Evolutionary conservation across 2,329 filamentous ascomycete species (phyloP).

Genomic region (Colletotrichum sidae): DNA sequence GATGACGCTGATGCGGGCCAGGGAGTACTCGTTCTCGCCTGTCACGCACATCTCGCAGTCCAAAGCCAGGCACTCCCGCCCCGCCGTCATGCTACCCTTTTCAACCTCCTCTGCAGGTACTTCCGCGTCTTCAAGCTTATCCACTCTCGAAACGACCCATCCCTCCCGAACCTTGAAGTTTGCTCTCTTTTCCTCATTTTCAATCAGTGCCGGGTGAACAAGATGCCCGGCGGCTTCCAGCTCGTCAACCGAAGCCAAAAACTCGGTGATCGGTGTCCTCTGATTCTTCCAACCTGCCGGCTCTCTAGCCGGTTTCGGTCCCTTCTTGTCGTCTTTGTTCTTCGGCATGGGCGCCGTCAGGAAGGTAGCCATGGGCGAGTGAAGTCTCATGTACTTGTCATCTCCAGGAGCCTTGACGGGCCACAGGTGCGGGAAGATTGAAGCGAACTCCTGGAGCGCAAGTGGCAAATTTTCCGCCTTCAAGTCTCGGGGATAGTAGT

Average conservation of each 20-base stretch:
- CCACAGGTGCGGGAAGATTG: conserved; percentile 91
- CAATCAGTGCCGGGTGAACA: conserved; percentile 82
- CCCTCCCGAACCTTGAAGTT: conserved; percentile 71
- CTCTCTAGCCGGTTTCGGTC: conserved; percentile 71
- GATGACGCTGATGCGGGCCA: conserved; percentile 90
- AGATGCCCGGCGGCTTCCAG: conserved; percentile 86
- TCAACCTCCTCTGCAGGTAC: conserved; percentile 79
- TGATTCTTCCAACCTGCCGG: conserved; percentile 77
- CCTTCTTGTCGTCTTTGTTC: conserved; percentile 65
- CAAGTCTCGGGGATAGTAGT: conserved; percentile 69
- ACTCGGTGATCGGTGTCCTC: conserved; percentile 84
- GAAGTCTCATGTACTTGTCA: conserved; percentile 81
- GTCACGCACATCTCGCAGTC: conserved; percentile 99
- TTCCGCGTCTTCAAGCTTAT: conserved; percentile 73
- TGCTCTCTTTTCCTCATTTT: conserved; percentile 65
- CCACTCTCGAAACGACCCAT: conserved; percentile 85
- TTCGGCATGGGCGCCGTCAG: conserved; percentile 80
- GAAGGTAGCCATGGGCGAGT: conserved; percentile 89
- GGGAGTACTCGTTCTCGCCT: conserved; percentile 79
- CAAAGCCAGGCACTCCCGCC: conserved; percentile 81
- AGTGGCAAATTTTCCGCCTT: conserved; percentile 62
- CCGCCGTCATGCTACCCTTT: conserved; percentile 84
- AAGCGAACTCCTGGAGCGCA: conserved; percentile 74
- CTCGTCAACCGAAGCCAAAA: conserved; percentile 78
- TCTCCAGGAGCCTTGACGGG: conserved; percentile 90